Percentiles rank a stretch among this genome's conserved stretches.
These are phyloP conservation scores for Boletus huronensis DNA, from an alignment of 768 basidiomycete genomes.

Conservation along the genomic window DNA sequence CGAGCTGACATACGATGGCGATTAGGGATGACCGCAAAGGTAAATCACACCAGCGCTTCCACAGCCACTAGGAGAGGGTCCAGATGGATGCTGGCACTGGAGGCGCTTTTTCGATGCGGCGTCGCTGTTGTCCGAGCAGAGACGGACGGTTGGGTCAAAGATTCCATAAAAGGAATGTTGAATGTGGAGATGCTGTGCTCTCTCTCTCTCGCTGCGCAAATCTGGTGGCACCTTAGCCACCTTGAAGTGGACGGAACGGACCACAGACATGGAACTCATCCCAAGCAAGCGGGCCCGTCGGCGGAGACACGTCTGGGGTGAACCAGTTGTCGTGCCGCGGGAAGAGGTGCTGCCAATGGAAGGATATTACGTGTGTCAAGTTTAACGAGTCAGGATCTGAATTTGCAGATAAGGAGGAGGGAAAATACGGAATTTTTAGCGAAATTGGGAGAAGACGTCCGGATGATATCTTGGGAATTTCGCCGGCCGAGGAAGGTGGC, in stretches of 20 bases:
- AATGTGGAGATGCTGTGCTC: slow-evolving; percentile 16
- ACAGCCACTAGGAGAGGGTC: slow-evolving; percentile 20
- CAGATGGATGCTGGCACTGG: background rate
- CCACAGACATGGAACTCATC: slow-evolving; percentile 3
- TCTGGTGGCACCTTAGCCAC: background rate
- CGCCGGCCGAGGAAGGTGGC: slow-evolving; percentile 32
- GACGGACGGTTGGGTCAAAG: slow-evolving; percentile 21
- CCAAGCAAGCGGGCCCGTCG: slow-evolving; percentile 28
- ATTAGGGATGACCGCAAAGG: slow-evolving; percentile 13
- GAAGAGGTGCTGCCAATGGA: slow-evolving; percentile 27
- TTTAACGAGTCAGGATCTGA: slow-evolving; percentile 32
- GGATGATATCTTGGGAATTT: slow-evolving; percentile 31
- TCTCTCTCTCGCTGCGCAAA: background rate
- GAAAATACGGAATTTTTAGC: slow-evolving; percentile 33
- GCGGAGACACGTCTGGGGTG: slow-evolving; percentile 23
- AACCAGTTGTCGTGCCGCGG: slow-evolving; percentile 27
- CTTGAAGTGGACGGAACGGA: slow-evolving; percentile 16
- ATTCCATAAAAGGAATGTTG: slow-evolving; percentile 28
- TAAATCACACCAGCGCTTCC: slow-evolving; percentile 21
- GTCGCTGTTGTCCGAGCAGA: background rate
- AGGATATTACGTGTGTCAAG: slow-evolving; percentile 30
- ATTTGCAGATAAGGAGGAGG: slow-evolving; percentile 31
- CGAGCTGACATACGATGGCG: background rate
- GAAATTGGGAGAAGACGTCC: slow-evolving; percentile 21
- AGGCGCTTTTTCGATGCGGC: background rate